Evolutionary conservation across 225 moss, liverwort and hornwort genomes (phyloP).

Genomic region (Rhytidiadelphus loreus): DNA sequence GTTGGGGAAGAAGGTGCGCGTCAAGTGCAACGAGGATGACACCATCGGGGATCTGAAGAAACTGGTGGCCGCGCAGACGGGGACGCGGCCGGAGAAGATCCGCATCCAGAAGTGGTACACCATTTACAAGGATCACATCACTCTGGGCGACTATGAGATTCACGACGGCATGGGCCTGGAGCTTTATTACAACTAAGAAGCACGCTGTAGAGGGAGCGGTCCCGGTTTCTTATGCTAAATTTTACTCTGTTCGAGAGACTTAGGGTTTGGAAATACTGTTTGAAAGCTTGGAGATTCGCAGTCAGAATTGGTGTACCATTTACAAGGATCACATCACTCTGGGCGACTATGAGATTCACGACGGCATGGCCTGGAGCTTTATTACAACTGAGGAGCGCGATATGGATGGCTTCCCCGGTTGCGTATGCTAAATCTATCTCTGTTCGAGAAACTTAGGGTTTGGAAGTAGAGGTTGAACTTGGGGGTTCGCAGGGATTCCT

Average conservation of each 20-base stretch:
- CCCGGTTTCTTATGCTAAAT: not conserved
- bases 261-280: not conserved
- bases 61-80: conserved; percentile 80
- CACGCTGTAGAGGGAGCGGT: not conserved
- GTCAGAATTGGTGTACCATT: conserved; percentile 64
- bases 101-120: conserved; percentile 90
- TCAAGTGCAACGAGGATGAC: conserved; percentile 83
- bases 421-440: not conserved
- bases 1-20: conserved; percentile 77
- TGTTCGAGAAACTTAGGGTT: not conserved
- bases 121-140: conserved; percentile 84
- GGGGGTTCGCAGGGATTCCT: not conserved
- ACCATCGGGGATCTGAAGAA: conserved; percentile 81
- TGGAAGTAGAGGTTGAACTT: not conserved
- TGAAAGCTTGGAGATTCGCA: conserved; percentile 30
- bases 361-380: conserved; percentile 68
- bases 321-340: conserved; percentile 60
- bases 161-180: conserved; percentile 85
- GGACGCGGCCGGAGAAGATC: conserved; percentile 79
- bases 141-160: conserved; percentile 66
- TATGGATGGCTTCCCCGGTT: not conserved
- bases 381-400: conserved; percentile 29
- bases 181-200: conserved; percentile 63
- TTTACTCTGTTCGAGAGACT: not conserved
- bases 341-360: conserved; percentile 56